phyloP scores from a whole-genome alignment of 202 grass and related monocot genomes.

The Bolboschoenoplectus hybrid region DNA sequence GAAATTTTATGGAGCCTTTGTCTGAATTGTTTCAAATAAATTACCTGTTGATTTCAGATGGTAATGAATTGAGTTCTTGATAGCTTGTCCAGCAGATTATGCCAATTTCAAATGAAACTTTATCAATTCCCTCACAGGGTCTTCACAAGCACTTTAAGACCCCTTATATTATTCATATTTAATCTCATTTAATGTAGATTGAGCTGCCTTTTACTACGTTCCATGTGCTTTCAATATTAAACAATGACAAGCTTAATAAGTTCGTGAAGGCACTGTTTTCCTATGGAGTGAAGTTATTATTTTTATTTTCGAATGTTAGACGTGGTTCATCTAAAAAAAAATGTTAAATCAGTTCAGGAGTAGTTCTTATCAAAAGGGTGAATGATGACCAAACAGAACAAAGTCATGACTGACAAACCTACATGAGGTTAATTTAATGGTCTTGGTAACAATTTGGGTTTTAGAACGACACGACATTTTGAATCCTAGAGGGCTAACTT shows the following conservation, averaged over 20 bases:
- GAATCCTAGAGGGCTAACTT: neutral
- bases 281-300: neutral
- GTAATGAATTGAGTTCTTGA: neutral
- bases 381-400: neutral
- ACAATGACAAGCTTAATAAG: too few species aligned
- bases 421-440: neutral
- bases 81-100: neutral
- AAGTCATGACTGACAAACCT: neutral
- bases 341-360: neutral
- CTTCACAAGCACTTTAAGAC: neutral
- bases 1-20: neutral
- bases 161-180: neutral
- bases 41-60: neutral
- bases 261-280: neutral
- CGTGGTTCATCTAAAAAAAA: neutral
- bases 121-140: neutral
- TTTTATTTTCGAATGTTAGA: neutral
- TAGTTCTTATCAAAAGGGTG: slow-evolving; percentile 1
- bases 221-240: neutral
- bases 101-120: neutral
- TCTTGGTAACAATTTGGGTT: neutral
- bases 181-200: slow-evolving; percentile 5
- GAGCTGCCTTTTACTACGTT: neutral
- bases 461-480: neutral
- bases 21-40: neutral